Evolutionary conservation across 768 basidiomycete genomes (phyloP).

Genomic region (Guyanaporus albipodus): DNA sequence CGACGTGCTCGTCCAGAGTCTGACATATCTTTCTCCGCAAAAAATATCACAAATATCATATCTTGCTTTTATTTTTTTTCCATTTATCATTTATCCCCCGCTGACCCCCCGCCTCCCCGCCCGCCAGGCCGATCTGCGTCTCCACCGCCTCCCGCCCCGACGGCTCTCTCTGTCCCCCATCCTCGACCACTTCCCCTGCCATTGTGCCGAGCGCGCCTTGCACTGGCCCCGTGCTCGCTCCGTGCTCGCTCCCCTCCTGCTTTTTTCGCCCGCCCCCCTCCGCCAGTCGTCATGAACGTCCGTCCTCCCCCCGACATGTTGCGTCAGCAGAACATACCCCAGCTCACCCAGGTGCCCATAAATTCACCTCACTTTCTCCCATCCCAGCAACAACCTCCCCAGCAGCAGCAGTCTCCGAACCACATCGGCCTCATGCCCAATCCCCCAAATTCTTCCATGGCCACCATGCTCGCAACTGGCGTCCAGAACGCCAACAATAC

Average conservation of each 20-base stretch:
- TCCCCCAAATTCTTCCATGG: constrained; percentile 35
- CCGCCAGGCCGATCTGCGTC: constrained; percentile 17
- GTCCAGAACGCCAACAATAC: constrained; percentile 25
- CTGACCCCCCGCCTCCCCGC: constrained; percentile 1
- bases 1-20: constrained; percentile 27
- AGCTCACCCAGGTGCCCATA: constrained; percentile 38
- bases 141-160: constrained; percentile 9
- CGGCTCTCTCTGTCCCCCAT: constrained; percentile 4
- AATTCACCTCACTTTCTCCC: constrained; percentile 33
- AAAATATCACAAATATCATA: constrained; percentile 28
- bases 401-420: constrained; percentile 30
- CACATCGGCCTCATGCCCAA: constrained; percentile 38
- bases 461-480: constrained; percentile 35
- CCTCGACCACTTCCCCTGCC: constrained; percentile 3
- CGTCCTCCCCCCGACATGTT: constrained; percentile 43
- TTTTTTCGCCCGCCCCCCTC: constrained; percentile 3
- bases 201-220: background rate
- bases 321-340: constrained; percentile 41
- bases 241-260: background rate
- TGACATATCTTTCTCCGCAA: constrained; percentile 25
- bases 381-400: constrained; percentile 36
- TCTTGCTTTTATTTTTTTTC: constrained; percentile 24
- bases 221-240: background rate
- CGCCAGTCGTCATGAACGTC: constrained; percentile 42
- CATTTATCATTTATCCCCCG: constrained; percentile 8